Conservation (phyloP, 768 basidiomycete species). For the Holtermannia corniformis region DNA sequence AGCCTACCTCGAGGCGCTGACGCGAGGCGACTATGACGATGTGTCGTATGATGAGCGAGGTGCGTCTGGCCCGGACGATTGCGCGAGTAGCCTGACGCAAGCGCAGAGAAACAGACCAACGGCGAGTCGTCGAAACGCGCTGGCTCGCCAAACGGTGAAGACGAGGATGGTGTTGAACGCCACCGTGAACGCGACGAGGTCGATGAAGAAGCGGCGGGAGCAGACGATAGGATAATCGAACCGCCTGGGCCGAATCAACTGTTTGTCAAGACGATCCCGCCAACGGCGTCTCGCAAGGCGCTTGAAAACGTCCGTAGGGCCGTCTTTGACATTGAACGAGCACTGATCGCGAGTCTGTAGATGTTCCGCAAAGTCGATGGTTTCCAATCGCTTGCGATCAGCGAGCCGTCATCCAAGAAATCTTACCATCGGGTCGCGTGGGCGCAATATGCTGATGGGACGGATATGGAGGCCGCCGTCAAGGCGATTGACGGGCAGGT, state of each 20-base stretch:
- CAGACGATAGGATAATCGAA: slow-evolving; percentile 21
- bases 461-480: slow-evolving; percentile 68
- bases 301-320: slow-evolving; percentile 67
- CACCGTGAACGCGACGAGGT: slow-evolving; percentile 16
- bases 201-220: slow-evolving; percentile 14
- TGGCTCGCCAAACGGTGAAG: slow-evolving; percentile 47
- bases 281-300: slow-evolving; percentile 78
- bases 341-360: slow-evolving; percentile 46
- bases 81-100: slow-evolving; percentile 49
- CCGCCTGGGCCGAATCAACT: slow-evolving; percentile 47
- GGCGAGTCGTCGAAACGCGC: slow-evolving; percentile 1
- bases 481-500: slow-evolving; percentile 71
- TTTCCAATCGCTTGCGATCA: slow-evolving; percentile 77
- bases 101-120: slow-evolving; percentile 2
- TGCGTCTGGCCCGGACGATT: slow-evolving; percentile 10
- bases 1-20: slow-evolving; percentile 67
- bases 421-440: slow-evolving; percentile 92
- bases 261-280: slow-evolving; percentile 90
- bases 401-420: slow-evolving; percentile 84
- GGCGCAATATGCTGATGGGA: slow-evolving; percentile 75
- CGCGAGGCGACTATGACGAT: slow-evolving; percentile 69
- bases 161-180: slow-evolving; percentile 51
- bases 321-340: neutral
- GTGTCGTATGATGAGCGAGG: slow-evolving; percentile 25
- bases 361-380: slow-evolving; percentile 67